Conservation (phyloP, 352 stramenopile species). For the Thalassiosira gravida region DNA sequence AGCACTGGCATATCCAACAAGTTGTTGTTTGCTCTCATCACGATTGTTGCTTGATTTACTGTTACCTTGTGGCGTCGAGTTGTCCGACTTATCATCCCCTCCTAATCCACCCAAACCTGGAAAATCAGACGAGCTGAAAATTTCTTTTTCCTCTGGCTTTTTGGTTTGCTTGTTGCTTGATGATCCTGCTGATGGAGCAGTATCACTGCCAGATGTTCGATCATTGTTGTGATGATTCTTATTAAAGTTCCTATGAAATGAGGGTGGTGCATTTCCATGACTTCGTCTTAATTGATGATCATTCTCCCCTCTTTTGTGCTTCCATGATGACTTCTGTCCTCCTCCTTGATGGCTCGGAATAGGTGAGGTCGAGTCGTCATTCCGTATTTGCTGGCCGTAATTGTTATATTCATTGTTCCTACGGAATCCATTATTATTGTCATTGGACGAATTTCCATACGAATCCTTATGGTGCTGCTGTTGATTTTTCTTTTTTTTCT, state of each 20-base stretch:
- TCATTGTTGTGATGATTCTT: constrained; percentile 28
- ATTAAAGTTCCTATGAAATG: constrained; percentile 11
- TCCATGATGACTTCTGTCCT: constrained; percentile 13
- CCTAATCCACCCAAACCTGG: constrained; percentile 52
- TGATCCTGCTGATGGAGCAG: constrained; percentile 1
- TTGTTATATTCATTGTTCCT: constrained; percentile 21
- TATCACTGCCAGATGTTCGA: constrained; percentile 15
- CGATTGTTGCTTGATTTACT: constrained; percentile 26
- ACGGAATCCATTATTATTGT: constrained; percentile 19
- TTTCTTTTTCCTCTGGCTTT: constrained; percentile 26
- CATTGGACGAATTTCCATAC: constrained; percentile 9
- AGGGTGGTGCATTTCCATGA: constrained; percentile 13
- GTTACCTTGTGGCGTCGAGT: constrained; percentile 1
- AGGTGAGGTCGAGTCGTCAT: no score
- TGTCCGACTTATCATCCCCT: constrained; percentile 11
- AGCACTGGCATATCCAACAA: constrained; percentile 56
- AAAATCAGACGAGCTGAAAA: constrained; percentile 58
- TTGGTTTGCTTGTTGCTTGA: constrained; percentile 6
- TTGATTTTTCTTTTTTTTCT: constrained; percentile 57
- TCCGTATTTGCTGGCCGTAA: no score
- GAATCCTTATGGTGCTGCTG: constrained; percentile 16
- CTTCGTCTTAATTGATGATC: constrained; percentile 27
- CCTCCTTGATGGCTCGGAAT: no score
- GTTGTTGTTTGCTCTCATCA: no score
- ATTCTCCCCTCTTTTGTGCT: constrained; percentile 26